A percentile compares a stretch with the other conserved stretches of the same genome.
These are phyloP conservation scores for Mucor ambiguus DNA, from an alignment of 371 early-diverging fungal genomes.

Conservation along the genomic window DNA sequence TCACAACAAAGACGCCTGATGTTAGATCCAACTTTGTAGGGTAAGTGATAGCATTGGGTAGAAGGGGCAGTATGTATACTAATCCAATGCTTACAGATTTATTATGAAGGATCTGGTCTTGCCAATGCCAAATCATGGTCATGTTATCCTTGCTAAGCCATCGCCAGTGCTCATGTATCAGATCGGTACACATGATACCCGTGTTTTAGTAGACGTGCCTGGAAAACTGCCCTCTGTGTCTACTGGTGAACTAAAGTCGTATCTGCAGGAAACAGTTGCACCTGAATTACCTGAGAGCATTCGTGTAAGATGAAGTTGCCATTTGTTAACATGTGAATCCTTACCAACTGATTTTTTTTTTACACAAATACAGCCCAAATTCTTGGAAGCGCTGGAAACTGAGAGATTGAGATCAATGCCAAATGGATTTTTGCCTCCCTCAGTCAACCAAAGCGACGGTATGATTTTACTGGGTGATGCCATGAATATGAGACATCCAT, in stretches of 20 bases:
- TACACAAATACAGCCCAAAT: slow-evolving; percentile 29
- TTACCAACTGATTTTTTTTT: not conserved
- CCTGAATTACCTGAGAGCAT: slow-evolving; percentile 74
- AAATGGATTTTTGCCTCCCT: slow-evolving; percentile 84
- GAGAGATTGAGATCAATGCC: slow-evolving; percentile 88
- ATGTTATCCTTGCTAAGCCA: slow-evolving; percentile 84
- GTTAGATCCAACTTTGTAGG: slow-evolving; percentile 83
- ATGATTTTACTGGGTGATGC: slow-evolving; percentile 91
- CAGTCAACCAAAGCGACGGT: slow-evolving; percentile 67
- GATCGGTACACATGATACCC: slow-evolving; percentile 86
- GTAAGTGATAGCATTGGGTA: slow-evolving; percentile 4
- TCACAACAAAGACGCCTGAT: slow-evolving; percentile 53
- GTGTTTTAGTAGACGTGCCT: slow-evolving; percentile 92
- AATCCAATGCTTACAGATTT: slow-evolving; percentile 23
- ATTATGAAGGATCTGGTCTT: slow-evolving; percentile 69
- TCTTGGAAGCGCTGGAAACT: slow-evolving; percentile 71
- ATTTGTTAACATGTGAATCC: not conserved
- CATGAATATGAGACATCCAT: slow-evolving; percentile 92
- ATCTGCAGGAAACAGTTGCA: slow-evolving; percentile 61
- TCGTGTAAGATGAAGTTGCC: slow-evolving; percentile 30
- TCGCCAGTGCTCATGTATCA: slow-evolving; percentile 95
- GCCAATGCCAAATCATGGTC: slow-evolving; percentile 87
- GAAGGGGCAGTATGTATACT: not conserved
- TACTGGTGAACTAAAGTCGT: slow-evolving; percentile 66
- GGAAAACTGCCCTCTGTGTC: slow-evolving; percentile 77